A percentile compares a stretch with the other conserved stretches of the same genome.
These are phyloP conservation scores for Ceratocystis colombiana DNA, from an alignment of 2,329 filamentous ascomycete species.

Conservation along the genomic window DNA sequence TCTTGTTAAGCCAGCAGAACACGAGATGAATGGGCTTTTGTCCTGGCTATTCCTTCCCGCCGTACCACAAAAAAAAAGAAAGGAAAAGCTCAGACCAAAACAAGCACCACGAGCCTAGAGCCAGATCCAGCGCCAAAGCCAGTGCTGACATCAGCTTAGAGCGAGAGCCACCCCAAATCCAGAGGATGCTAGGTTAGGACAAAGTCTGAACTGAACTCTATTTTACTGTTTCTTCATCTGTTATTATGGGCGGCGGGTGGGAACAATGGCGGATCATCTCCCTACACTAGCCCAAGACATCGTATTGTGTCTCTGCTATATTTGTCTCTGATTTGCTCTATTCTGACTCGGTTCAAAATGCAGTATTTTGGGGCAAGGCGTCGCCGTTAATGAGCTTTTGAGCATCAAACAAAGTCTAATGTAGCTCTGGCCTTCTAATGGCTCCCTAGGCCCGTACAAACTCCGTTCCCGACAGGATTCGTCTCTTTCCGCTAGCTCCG, in stretches of 20 bases:
- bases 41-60: background rate
- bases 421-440: background rate
- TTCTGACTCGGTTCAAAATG: background rate
- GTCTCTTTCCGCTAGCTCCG: background rate
- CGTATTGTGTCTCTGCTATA: background rate
- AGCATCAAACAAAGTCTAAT: background rate
- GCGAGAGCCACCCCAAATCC: background rate
- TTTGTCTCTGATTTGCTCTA: background rate
- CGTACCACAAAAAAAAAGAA: background rate
- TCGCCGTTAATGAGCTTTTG: background rate
- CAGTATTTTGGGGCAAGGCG: background rate
- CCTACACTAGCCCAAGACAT: background rate
- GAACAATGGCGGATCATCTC: background rate
- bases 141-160: background rate
- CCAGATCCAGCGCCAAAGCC: background rate
- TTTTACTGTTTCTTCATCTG: background rate
- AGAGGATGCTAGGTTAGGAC: background rate
- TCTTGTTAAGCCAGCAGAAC: background rate
- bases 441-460: background rate
- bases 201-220: background rate
- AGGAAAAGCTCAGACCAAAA: slow-evolving; percentile 1
- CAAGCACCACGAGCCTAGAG: background rate
- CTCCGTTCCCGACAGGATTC: background rate
- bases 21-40: background rate
- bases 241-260: too few species aligned